Evolutionary conservation across 2,329 filamentous ascomycete species (phyloP), one percentile per base, ranked within the genome.

Genomic region (Ophiostoma quercus): DNA sequence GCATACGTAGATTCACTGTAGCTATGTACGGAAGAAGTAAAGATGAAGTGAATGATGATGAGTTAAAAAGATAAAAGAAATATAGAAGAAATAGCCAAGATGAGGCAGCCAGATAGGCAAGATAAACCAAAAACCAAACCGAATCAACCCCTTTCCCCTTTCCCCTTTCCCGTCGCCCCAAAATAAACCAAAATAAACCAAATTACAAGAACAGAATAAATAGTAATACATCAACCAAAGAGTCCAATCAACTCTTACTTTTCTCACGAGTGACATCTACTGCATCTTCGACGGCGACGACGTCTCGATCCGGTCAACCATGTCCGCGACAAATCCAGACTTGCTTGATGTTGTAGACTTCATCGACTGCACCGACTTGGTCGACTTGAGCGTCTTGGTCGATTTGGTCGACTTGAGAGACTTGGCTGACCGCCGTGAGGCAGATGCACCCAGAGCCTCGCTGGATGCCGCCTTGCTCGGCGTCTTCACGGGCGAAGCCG

Each of bases 271-370:
- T 6, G n/a, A 29, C 25, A 29, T 37, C 25, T 63, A 63, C 60
- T 63, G 60, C 60, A 63, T 8, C 32, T n/a, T 68, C 57, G 22
- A 41, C 39, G 68, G 69, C 32, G 71, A 71, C 25, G 67, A 66
- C 54, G 72, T 72, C 79, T 88, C 85, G 71, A 87, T 80, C 71
- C 78, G 82, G 74, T 87, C 81, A 54, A 88, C 84, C 84, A 88
- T 86, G 65, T 81, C 80, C 66, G 85, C 75, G 37, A 88, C 85
- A 43, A 71, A 74, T 1, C 73, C 72, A 9, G 71, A 8, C 51
- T 69, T 70, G 71, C 32, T 54, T 67, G 54, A 72, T 22, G 14
- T 39, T 39, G 29, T 32, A 65, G 60, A 68, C 67, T 3, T 65
- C 41, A n/a, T 67, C 41, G 25, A 47, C 81, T 76, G 16, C 82